Evolutionary conservation across 768 basidiomycete genomes (phyloP).

Genomic region (Coprinopsis marcescibilis): DNA sequence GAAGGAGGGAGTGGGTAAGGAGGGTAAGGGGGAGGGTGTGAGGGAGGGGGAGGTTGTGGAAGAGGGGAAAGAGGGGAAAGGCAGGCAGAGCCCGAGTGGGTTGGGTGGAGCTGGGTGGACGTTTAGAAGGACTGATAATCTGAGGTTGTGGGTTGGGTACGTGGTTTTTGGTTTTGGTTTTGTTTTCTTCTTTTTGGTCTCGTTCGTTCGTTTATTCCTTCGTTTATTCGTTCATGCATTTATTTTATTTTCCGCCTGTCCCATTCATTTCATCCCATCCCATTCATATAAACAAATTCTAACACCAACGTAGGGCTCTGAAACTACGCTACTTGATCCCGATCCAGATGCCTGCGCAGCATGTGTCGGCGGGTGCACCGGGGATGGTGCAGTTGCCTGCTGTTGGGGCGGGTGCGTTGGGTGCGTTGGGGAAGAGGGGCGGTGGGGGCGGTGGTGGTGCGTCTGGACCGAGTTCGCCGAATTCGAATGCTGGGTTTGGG

Average conservation of each 20-base stretch:
- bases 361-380: conserved; percentile 12
- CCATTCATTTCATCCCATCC: neutral
- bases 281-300: conserved; percentile 2
- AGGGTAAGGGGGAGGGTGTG: conserved; percentile 40
- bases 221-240: too few relatives aligned
- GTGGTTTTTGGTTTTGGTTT: too few relatives aligned
- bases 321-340: conserved; percentile 79
- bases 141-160: conserved; percentile 81
- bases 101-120: conserved; percentile 58
- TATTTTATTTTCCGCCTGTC: too few relatives aligned
- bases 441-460: conserved; percentile 21
- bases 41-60: conserved; percentile 25
- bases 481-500: neutral
- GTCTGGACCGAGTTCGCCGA: conserved; percentile 25
- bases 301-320: conserved; percentile 70
- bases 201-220: too few relatives aligned
- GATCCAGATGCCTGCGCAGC: conserved; percentile 47
- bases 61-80: conserved; percentile 35
- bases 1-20: conserved; percentile 26
- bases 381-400: conserved; percentile 18
- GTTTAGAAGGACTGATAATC: conserved; percentile 80
- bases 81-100: conserved; percentile 21
- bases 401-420: conserved; percentile 18
- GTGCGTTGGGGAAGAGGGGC: conserved; percentile 1
- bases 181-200: too few relatives aligned